Evolutionary conservation across 805 yeast species (phyloP).

Genomic region (Tetrapisispora nanseiensis): DNA sequence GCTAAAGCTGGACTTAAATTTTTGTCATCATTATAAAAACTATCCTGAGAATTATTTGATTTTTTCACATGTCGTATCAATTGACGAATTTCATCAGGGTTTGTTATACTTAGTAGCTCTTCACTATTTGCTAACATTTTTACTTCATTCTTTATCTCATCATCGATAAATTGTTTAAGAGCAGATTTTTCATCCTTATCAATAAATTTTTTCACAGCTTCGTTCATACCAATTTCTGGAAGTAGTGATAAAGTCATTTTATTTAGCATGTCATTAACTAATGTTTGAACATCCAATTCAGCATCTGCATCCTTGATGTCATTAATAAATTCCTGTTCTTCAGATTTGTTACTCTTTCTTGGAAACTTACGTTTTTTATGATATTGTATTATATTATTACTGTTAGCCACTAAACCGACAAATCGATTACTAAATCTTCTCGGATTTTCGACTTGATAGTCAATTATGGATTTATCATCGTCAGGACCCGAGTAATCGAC

Average conservation of each 20-base stretch:
- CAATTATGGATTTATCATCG: slow-evolving; percentile 27
- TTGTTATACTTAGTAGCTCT: slow-evolving; percentile 31
- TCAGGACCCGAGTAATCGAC: slow-evolving; percentile 71
- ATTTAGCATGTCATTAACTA: slow-evolving; percentile 53
- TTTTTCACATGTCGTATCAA: slow-evolving; percentile 36
- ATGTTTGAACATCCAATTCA: slow-evolving; percentile 45
- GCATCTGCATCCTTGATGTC: slow-evolving; percentile 24
- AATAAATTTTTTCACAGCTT: slow-evolving; percentile 62
- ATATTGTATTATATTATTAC: slow-evolving; percentile 73
- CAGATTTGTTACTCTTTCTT: slow-evolving; percentile 8
- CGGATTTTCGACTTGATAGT: slow-evolving; percentile 85
- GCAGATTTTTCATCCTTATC: slow-evolving; percentile 77
- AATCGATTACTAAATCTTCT: slow-evolving; percentile 81
- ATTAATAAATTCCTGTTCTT: slow-evolving; percentile 11
- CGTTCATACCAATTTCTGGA: slow-evolving; percentile 66
- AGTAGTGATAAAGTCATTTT: slow-evolving; percentile 57
- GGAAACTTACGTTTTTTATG: slow-evolving; percentile 37
- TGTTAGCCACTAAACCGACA: slow-evolving; percentile 85
- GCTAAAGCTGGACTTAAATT: background rate
- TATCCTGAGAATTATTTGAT: slow-evolving; percentile 16
- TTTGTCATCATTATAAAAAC: slow-evolving; percentile 5
- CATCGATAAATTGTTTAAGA: slow-evolving; percentile 50
- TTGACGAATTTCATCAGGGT: slow-evolving; percentile 34
- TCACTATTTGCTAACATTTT: slow-evolving; percentile 38
- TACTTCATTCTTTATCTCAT: slow-evolving; percentile 45